A percentile compares a stretch with the other conserved stretches of the same genome.
Conservation (phyloP, 1,284 basidiomycete genomes). For the Inonotus hispidus region DNA sequence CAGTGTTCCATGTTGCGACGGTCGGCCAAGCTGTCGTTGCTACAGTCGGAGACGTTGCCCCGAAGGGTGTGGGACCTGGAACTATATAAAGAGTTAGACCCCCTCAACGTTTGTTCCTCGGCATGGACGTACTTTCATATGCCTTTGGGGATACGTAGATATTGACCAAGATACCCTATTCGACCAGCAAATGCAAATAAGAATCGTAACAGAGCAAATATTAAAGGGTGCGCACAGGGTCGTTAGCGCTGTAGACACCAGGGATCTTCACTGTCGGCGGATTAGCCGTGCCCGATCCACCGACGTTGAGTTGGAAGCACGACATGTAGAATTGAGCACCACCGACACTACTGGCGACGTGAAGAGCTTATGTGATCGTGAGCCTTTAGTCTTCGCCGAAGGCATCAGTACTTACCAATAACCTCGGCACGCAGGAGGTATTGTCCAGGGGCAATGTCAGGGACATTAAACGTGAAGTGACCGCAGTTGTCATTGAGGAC, state of each 20-base stretch:
- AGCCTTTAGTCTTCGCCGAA: not conserved
- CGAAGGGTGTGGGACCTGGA: conserved; percentile 41
- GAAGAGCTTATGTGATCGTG: conserved; percentile 33
- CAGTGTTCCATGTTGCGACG: conserved; percentile 36
- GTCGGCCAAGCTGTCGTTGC: conserved; percentile 32
- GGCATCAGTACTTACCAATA: conserved; percentile 33
- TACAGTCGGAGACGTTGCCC: conserved; percentile 29
- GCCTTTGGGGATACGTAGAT: conserved; percentile 28
- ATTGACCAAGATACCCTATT: conserved; percentile 35
- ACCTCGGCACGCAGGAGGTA: conserved; percentile 50
- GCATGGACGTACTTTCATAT: conserved; percentile 29
- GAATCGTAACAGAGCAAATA: conserved; percentile 24
- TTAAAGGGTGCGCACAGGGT: conserved; percentile 26
- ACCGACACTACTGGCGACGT: conserved; percentile 38
- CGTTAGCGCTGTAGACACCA: conserved; percentile 38
- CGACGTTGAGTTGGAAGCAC: conserved; percentile 45
- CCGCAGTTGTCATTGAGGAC: conserved; percentile 46
- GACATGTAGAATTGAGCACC: conserved; percentile 51
- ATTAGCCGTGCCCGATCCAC: conserved; percentile 34
- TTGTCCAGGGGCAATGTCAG: conserved; percentile 43
- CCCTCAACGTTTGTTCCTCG: not conserved
- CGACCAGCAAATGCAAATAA: not conserved
- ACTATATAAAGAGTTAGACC: conserved; percentile 26
- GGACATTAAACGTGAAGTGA: conserved; percentile 45
- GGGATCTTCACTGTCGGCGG: conserved; percentile 43